A percentile compares a stretch with the other conserved stretches of the same genome.
Evolutionary conservation across 169 alveolate genomes (phyloP).

Genomic region (Perkinsus olseni): DNA sequence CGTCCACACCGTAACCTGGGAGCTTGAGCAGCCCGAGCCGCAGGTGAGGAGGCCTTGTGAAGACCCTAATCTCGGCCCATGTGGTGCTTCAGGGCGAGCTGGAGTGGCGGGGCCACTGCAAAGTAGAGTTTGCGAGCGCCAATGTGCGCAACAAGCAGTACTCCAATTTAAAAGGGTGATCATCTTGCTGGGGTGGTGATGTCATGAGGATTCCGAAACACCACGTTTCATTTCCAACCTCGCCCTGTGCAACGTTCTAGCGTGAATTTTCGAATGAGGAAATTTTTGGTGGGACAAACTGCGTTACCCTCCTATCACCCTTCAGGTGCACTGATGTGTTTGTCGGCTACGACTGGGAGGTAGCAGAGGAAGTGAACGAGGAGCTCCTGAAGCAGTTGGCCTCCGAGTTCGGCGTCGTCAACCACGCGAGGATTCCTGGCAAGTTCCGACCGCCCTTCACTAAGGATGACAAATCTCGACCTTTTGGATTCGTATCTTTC

Average conservation of each 20-base stretch:
- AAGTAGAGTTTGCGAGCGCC: background rate
- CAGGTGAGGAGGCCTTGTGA: background rate
- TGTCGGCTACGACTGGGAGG: background rate
- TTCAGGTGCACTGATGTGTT: background rate
- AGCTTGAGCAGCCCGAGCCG: background rate
- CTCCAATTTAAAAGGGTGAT: background rate
- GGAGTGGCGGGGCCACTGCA: background rate
- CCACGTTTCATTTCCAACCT: too few species aligned
- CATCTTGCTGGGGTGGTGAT: background rate
- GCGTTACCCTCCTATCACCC: too few species aligned
- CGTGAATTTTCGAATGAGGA: too few species aligned
- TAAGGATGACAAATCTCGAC: background rate
- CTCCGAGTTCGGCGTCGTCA: slow-evolving; percentile 1
- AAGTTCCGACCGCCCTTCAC: background rate
- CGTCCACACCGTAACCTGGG: background rate
- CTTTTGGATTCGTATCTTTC: background rate
- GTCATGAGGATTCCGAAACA: background rate
- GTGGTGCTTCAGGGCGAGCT: background rate
- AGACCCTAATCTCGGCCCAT: background rate
- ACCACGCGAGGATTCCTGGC: background rate
- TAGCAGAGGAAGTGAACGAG: background rate
- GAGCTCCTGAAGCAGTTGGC: background rate
- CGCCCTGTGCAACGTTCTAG: too few species aligned
- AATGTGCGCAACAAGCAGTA: background rate
- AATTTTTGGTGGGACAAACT: too few species aligned